Evolutionary conservation across 2,329 filamentous ascomycete species (phyloP).

Genomic region (Penicillium sp.): DNA sequence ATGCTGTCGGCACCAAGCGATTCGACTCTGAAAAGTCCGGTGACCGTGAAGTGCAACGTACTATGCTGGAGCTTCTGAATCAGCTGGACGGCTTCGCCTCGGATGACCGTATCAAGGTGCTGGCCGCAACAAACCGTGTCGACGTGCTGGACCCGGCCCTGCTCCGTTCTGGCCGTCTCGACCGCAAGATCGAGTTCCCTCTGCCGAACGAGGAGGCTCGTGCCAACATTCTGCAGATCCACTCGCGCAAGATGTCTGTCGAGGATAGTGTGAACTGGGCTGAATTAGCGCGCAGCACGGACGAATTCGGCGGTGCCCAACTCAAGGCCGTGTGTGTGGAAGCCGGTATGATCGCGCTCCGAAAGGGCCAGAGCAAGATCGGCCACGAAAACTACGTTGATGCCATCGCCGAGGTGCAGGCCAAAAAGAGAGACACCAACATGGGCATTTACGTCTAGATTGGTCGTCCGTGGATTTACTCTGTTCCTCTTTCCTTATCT

Average conservation of each 20-base stretch:
- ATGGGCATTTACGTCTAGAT: conserved; percentile 43
- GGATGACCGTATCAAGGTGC: conserved; percentile 92
- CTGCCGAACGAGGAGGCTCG: conserved; percentile 96
- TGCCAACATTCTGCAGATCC: conserved; percentile 94
- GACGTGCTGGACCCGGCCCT: conserved; percentile 90
- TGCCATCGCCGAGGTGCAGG: conserved; percentile 85
- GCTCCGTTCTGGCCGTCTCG: conserved; percentile 82
- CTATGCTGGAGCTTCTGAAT: conserved; percentile 97
- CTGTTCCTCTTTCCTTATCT: conserved; percentile 11
- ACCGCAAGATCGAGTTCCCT: conserved; percentile 97
- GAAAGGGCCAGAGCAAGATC: conserved; percentile 92
- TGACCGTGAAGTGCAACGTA: conserved; percentile 95
- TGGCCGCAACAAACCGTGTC: conserved; percentile 89
- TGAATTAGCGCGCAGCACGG: conserved; percentile 90
- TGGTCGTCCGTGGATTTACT: conserved; percentile 4
- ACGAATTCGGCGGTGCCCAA: conserved; percentile 97
- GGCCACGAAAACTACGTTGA: conserved; percentile 98
- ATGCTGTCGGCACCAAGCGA: conserved; percentile 96
- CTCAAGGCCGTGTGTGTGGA: conserved; percentile 98
- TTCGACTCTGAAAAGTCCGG: conserved; percentile 98
- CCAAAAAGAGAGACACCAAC: conserved; percentile 78
- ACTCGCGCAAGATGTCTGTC: conserved; percentile 97
- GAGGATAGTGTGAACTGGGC: conserved; percentile 91
- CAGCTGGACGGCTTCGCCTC: conserved; percentile 97
- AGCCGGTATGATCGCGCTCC: conserved; percentile 96